phyloP scores from a whole-genome alignment of 2,329 filamentous ascomycete genomes.

The Phaeosphaeria sp. region DNA sequence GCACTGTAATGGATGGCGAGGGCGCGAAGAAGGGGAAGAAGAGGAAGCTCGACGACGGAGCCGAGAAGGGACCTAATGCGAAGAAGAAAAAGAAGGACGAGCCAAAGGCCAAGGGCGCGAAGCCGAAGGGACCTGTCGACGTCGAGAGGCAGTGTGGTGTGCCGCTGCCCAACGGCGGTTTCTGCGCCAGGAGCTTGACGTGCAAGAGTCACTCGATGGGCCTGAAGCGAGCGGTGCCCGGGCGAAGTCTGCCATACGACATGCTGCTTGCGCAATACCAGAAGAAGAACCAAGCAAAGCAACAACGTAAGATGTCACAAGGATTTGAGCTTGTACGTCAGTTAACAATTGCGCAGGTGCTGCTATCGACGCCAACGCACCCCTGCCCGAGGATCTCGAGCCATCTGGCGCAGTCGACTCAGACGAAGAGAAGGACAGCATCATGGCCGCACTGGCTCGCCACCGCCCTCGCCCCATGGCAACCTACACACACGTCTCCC shows the following conservation, averaged over 20 bases:
- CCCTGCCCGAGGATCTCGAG: constrained; percentile 82
- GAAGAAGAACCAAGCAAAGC: constrained; percentile 99
- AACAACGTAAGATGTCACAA: constrained; percentile 75
- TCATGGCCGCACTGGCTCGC: constrained; percentile 78
- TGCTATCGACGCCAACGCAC: constrained; percentile 91
- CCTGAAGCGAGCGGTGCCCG: constrained; percentile 86
- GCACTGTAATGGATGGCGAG: constrained; percentile 44
- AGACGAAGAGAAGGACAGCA: constrained; percentile 89
- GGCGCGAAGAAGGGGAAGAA: constrained; percentile 55
- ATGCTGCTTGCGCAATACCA: constrained; percentile 73
- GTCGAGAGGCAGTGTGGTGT: constrained; percentile 95
- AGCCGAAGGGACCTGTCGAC: constrained; percentile 91
- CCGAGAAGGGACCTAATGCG: constrained; percentile 79
- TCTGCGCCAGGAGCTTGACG: constrained; percentile 85
- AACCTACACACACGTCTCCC: constrained; percentile 64
- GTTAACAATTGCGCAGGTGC: constrained; percentile 67
- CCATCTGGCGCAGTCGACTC: constrained; percentile 79
- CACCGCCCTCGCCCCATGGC: constrained; percentile 82
- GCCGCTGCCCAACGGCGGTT: constrained; percentile 80
- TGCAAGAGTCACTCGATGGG: constrained; percentile 98
- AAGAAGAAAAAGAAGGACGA: constrained; percentile 96
- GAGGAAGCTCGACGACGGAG: constrained; percentile 61
- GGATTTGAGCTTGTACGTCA: neutral
- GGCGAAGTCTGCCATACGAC: constrained; percentile 87
- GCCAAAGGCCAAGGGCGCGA: constrained; percentile 80